A percentile compares a stretch with the other conserved stretches of the same genome.
Conservation (phyloP, 78 protist species). For the Creolimax fragrantissima region DNA sequence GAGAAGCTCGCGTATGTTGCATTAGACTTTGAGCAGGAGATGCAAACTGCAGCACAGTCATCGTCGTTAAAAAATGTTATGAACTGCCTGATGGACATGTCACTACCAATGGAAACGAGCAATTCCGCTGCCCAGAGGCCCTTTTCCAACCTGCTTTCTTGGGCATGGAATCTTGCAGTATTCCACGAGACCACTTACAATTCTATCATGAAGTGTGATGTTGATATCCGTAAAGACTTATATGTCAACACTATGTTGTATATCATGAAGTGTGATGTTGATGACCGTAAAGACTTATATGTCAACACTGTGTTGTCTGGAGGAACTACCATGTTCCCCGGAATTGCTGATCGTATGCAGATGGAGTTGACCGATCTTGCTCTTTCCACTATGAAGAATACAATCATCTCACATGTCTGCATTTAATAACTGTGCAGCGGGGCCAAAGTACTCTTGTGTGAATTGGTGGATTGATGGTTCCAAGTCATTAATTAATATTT, state of each 20-base stretch:
- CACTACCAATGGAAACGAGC: constrained; percentile 50
- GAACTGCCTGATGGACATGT: constrained; percentile 72
- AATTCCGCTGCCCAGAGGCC: constrained; percentile 66
- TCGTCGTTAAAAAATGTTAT: constrained; percentile 17
- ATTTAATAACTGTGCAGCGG: too few relatives aligned
- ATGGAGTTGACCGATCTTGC: neutral
- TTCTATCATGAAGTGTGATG: constrained; percentile 37
- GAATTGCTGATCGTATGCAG: neutral
- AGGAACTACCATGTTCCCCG: constrained; percentile 33
- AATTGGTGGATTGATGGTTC: too few relatives aligned
- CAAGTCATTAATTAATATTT: too few relatives aligned
- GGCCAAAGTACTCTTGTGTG: too few relatives aligned
- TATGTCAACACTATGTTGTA: too few relatives aligned
- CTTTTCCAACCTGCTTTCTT: constrained; percentile 74
- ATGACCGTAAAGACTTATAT: constrained; percentile 34
- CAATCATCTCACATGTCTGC: too few relatives aligned
- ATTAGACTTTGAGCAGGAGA: constrained; percentile 50
- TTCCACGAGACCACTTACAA: constrained; percentile 45
- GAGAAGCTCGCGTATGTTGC: constrained; percentile 70
- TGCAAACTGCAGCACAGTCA: constrained; percentile 7
- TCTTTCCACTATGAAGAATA: neutral
- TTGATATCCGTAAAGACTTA: constrained; percentile 23
- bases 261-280: constrained; percentile 72
- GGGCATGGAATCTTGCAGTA: constrained; percentile 65
- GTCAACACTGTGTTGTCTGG: constrained; percentile 33